phyloP scores from a whole-genome alignment of 139 green algal genomes.

The Chloropicon primus region DNA sequence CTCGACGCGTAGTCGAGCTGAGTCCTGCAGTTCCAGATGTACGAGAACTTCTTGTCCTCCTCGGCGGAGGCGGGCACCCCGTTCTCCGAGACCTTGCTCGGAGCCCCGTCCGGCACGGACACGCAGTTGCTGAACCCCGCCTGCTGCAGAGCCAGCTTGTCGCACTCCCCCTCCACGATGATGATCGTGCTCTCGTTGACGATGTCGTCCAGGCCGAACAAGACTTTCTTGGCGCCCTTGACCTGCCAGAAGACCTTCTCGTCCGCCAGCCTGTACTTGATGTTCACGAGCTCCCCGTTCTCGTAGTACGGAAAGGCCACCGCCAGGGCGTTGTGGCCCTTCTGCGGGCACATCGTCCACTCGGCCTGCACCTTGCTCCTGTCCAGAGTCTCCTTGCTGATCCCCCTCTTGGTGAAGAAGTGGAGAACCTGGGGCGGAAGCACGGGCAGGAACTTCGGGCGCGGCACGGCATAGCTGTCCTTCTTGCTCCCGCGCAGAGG shows the following conservation, averaged over 20 bases:
- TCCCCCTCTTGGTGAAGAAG: conserved; percentile 42
- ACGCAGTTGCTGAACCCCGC: conserved; percentile 58
- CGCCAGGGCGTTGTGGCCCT: neutral
- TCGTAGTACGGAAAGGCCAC: conserved; percentile 72
- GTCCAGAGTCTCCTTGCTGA: conserved; percentile 31
- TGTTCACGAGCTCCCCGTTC: conserved; percentile 58
- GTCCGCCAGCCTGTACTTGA: conserved; percentile 64
- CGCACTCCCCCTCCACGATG: conserved; percentile 85
- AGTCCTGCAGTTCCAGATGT: conserved; percentile 52
- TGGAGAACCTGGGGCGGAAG: conserved; percentile 6
- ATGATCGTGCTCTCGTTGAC: conserved; percentile 28
- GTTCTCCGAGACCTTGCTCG: conserved; percentile 32
- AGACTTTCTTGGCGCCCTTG: conserved; percentile 51
- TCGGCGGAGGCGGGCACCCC: conserved; percentile 27
- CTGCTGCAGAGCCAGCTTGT: conserved; percentile 73
- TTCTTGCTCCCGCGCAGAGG: neutral
- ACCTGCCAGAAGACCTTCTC: conserved; percentile 64
- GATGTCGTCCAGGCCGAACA: conserved; percentile 82
- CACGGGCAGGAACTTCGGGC: neutral
- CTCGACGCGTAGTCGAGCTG: conserved; percentile 19
- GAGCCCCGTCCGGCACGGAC: conserved; percentile 47
- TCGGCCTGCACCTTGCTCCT: neutral
- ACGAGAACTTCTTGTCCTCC: conserved; percentile 59
- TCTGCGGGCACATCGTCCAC: neutral
- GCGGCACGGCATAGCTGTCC: neutral